Evolutionary conservation across 2,329 filamentous ascomycete genomes (phyloP).

Genomic region (Aciculosporium take): DNA sequence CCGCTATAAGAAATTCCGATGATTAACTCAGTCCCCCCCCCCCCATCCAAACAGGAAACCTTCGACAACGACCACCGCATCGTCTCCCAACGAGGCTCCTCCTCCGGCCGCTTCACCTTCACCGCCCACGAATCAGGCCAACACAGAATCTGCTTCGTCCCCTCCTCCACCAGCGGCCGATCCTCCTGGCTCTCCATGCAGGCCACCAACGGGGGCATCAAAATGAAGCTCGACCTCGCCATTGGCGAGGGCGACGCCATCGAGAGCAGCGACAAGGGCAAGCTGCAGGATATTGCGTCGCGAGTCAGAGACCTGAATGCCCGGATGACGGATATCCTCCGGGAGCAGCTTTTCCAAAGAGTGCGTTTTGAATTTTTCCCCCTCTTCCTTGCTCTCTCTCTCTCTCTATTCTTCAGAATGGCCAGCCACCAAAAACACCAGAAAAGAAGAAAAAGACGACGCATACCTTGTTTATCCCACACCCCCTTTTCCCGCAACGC

Average conservation of each 20-base stretch:
- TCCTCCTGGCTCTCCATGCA: slow-evolving; percentile 57
- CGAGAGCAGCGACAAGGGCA: slow-evolving; percentile 83
- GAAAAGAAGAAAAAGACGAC: too few species aligned
- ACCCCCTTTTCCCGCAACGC: background rate
- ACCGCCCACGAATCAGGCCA: slow-evolving; percentile 87
- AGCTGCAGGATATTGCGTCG: slow-evolving; percentile 78
- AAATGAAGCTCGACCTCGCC: slow-evolving; percentile 74
- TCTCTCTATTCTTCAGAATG: too few species aligned
- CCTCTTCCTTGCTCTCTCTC: background rate
- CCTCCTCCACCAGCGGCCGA: slow-evolving; percentile 56
- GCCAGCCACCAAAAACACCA: too few species aligned
- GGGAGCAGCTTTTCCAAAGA: slow-evolving; percentile 93
- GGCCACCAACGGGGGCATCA: slow-evolving; percentile 59
- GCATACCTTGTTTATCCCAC: too few species aligned
- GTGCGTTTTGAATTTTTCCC: slow-evolving; percentile 36
- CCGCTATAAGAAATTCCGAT: too few species aligned
- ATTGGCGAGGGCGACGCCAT: slow-evolving; percentile 92
- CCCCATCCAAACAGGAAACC: slow-evolving; percentile 54
- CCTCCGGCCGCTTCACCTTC: slow-evolving; percentile 83
- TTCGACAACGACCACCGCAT: slow-evolving; percentile 98
- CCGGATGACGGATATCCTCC: slow-evolving; percentile 71
- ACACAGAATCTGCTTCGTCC: slow-evolving; percentile 89
- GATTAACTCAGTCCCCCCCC: background rate
- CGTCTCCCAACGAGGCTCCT: slow-evolving; percentile 66
- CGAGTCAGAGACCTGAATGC: slow-evolving; percentile 83